These are phyloP conservation scores for Xylariaceae sp. DNA, from an alignment of 2,329 filamentous ascomycete species.

Conservation along the genomic window DNA sequence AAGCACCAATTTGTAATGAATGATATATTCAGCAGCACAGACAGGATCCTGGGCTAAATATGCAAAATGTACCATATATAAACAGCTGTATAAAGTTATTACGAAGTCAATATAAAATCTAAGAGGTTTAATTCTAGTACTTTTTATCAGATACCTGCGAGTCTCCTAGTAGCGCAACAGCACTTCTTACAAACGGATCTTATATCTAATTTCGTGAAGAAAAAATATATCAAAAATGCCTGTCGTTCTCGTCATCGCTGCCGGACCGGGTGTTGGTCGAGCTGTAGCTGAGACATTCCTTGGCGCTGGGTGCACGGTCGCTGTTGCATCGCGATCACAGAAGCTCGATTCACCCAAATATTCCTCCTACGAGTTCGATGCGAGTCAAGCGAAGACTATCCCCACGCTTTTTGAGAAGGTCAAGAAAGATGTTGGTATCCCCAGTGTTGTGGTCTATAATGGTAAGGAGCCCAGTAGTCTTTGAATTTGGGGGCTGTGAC, in stretches of 20 bases:
- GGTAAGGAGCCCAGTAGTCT: constrained; percentile 6
- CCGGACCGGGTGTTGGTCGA: constrained; percentile 21
- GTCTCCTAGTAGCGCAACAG: no score
- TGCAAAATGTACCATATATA: no score
- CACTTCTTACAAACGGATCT: no score
- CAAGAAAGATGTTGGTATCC: constrained; percentile 12
- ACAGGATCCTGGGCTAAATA: no score
- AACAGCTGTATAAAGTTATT: no score
- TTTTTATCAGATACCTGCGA: no score
- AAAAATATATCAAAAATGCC: constrained; percentile 15
- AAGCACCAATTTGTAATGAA: no score
- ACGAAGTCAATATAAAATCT: no score
- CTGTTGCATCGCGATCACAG: constrained; percentile 25
- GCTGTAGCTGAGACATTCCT: constrained; percentile 21
- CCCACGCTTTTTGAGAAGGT: constrained; percentile 20
- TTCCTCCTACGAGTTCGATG: constrained; percentile 16
- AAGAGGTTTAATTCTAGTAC: no score
- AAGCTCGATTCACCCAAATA: constrained; percentile 18
- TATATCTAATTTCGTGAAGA: no score
- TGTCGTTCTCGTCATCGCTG: constrained; percentile 28
- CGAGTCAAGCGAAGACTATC: constrained; percentile 16
- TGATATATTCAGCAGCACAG: no score
- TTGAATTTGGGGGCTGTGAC: no score
- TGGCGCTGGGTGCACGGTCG: constrained; percentile 25
- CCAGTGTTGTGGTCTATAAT: constrained; percentile 21